phyloP scores from a whole-genome alignment of 805 yeast species.

The Hanseniaspora taiwanica region DNA sequence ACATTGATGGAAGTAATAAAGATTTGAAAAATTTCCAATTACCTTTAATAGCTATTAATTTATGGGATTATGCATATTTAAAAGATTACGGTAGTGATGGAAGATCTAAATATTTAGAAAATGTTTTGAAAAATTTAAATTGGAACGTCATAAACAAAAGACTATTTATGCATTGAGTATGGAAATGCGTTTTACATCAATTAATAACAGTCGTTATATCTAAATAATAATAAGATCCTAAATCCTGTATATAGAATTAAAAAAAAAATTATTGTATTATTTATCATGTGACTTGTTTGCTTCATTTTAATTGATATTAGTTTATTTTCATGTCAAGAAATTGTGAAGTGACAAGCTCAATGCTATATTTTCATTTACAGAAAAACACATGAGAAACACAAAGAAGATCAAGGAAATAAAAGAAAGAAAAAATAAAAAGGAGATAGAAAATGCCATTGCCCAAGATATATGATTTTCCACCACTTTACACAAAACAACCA shows the following conservation, averaged over 20 bases:
- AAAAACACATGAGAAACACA: background rate
- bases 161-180: conserved; percentile 13
- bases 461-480: conserved; percentile 65
- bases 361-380: too few relatives aligned
- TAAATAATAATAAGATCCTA: too few relatives aligned
- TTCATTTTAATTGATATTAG: too few relatives aligned
- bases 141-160: conserved; percentile 61
- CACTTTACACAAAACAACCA: conserved; percentile 82
- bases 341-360: too few relatives aligned
- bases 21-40: conserved; percentile 47
- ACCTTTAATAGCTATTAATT: conserved; percentile 54
- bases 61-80: conserved; percentile 85
- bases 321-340: too few relatives aligned
- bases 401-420: too few relatives aligned
- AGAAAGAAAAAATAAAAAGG: too few relatives aligned
- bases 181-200: too few relatives aligned
- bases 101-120: conserved; percentile 55
- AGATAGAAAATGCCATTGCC: conserved; percentile 25
- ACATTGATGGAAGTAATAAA: conserved; percentile 5
- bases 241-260: too few relatives aligned
- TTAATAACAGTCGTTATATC: too few relatives aligned
- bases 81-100: conserved; percentile 52
- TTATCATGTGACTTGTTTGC: too few relatives aligned
- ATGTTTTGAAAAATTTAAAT: conserved; percentile 65
- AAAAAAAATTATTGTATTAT: too few relatives aligned